These are phyloP conservation scores for Proliferodiscus dingleyae DNA, from an alignment of 2,329 filamentous ascomycete genomes.

Conservation along the genomic window DNA sequence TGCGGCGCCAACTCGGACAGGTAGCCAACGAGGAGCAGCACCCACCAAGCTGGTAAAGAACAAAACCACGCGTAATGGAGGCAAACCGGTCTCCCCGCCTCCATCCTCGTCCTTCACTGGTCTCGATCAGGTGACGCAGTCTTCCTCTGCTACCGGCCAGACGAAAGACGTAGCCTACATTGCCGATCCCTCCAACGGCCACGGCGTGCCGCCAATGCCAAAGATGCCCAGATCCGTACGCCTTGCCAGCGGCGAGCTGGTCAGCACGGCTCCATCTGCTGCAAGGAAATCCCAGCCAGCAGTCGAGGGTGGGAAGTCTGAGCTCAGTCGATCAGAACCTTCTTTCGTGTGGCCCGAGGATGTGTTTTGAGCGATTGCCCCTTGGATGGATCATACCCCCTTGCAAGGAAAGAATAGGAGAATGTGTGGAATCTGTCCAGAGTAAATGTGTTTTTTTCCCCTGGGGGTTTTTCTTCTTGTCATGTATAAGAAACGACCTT, in stretches of 20 bases:
- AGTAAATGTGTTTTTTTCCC: too few relatives aligned
- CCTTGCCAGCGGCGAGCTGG: constrained; percentile 21
- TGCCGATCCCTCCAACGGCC: background rate
- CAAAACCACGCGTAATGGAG: constrained; percentile 5
- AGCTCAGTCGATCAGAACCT: constrained; percentile 13
- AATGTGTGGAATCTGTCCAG: too few relatives aligned
- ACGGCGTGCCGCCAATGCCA: constrained; percentile 17
- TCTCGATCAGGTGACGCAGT: constrained; percentile 16
- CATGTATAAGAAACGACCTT: too few relatives aligned
- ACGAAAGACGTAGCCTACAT: constrained; percentile 18
- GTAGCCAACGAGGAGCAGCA: background rate
- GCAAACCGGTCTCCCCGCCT: constrained; percentile 16
- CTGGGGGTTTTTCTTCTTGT: background rate
- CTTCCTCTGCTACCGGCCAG: constrained; percentile 1
- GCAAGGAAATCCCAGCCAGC: background rate
- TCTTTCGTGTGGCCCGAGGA: constrained; percentile 41
- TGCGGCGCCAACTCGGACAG: too few relatives aligned
- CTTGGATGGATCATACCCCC: background rate
- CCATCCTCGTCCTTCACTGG: constrained; percentile 14
- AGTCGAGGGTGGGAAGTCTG: constrained; percentile 1
- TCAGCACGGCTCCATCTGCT: constrained; percentile 2
- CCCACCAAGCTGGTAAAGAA: constrained; percentile 2
- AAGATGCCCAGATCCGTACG: constrained; percentile 23
- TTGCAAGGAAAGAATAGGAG: too few relatives aligned
- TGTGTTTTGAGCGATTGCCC: constrained; percentile 34